Percentiles rank a stretch among this genome's conserved stretches.
These are phyloP conservation scores for Mrakiaceae sp. DNA, from an alignment of 1,284 basidiomycete genomes.

Conservation along the genomic window DNA sequence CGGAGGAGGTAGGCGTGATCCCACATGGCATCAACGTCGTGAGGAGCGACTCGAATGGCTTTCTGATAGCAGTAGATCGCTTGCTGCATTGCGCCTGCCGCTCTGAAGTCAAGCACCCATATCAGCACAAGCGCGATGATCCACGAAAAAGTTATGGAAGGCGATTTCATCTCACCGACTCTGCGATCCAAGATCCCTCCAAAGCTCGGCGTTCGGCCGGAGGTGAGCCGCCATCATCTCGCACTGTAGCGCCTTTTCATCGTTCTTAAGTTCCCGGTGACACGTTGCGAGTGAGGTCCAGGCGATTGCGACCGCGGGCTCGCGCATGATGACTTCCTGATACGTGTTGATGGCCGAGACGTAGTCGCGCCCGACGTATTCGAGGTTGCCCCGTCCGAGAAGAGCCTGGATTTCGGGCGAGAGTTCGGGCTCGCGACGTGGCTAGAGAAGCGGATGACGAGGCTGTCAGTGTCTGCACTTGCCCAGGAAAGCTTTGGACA, in stretches of 20 bases:
- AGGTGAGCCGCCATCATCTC: conserved; percentile 85
- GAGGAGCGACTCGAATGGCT: conserved; percentile 63
- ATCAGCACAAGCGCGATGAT: not conserved
- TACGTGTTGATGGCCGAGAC: conserved; percentile 63
- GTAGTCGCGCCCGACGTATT: conserved; percentile 62
- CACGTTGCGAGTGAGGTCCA: conserved; percentile 80
- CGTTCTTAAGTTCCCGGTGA: conserved; percentile 56
- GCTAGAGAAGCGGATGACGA: too few species aligned
- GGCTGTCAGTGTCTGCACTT: too few species aligned
- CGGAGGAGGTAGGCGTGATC: conserved; percentile 75
- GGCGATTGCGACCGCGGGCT: conserved; percentile 68
- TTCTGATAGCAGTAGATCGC: conserved; percentile 87
- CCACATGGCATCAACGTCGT: conserved; percentile 78
- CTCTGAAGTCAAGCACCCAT: conserved; percentile 36
- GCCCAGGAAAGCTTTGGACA: too few species aligned
- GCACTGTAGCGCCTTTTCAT: conserved; percentile 64
- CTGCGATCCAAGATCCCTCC: conserved; percentile 61
- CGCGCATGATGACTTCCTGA: conserved; percentile 86
- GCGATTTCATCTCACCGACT: conserved; percentile 47
- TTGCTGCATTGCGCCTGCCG: conserved; percentile 63
- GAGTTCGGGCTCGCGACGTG: conserved; percentile 9
- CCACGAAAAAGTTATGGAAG: too few species aligned
- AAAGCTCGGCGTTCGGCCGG: conserved; percentile 69
- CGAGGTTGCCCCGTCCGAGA: conserved; percentile 60
- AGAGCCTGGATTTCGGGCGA: conserved; percentile 10